phyloP scores from a whole-genome alignment of 1,139 yeast species.

The Diutina catenulata region DNA sequence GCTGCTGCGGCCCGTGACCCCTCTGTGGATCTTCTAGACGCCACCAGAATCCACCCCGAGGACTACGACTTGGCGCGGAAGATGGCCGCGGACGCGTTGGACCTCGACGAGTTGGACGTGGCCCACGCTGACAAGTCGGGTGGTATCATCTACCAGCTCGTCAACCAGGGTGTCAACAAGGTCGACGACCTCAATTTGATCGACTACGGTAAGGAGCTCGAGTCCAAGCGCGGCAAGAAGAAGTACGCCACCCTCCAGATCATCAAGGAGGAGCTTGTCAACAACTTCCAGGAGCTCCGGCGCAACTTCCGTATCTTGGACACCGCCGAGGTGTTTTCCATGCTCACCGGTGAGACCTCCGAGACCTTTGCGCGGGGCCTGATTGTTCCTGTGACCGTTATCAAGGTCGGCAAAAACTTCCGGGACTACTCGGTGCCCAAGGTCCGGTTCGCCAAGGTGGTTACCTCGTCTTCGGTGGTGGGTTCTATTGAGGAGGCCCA shows the following conservation, averaged over 20 bases:
- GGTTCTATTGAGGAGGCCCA: conserved; percentile 63
- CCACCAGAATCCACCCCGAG: conserved; percentile 95
- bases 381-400: conserved; percentile 69
- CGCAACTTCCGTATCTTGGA: conserved; percentile 57
- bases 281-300: conserved; percentile 79
- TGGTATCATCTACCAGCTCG: conserved; percentile 73
- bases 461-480: conserved; percentile 66
- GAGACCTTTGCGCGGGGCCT: conserved; percentile 57
- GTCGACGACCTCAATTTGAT: conserved; percentile 81
- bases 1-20: conserved; percentile 35
- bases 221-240: conserved; percentile 59
- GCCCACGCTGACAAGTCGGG: conserved; percentile 68
- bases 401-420: conserved; percentile 37
- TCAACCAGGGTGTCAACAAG: conserved; percentile 75
- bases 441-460: conserved; percentile 39
- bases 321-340: conserved; percentile 66
- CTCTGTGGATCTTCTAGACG: conserved; percentile 72
- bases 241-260: conserved; percentile 77
- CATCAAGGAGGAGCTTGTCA: conserved; percentile 80
- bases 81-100: conserved; percentile 97
- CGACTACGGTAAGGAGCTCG: conserved; percentile 89
- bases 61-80: conserved; percentile 92
- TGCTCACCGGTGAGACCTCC: conserved; percentile 79
- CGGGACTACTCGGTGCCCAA: conserved; percentile 20
- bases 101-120: conserved; percentile 88